Evolutionary conservation across 768 basidiomycete genomes (phyloP).

Genomic region (Leccinum subgranulosum): DNA sequence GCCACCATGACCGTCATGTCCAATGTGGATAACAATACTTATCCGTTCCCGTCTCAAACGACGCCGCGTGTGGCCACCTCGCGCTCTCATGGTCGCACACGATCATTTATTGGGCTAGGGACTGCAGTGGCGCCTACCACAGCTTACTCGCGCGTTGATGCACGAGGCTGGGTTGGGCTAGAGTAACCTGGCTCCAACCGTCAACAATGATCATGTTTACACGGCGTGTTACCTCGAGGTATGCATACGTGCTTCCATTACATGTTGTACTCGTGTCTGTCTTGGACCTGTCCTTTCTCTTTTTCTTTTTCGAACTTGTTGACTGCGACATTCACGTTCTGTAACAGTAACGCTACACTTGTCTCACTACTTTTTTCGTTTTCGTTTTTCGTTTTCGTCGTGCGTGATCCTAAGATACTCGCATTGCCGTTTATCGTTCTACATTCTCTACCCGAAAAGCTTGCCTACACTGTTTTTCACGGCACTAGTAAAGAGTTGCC

Average conservation of each 20-base stretch:
- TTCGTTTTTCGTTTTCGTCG: constrained; percentile 3
- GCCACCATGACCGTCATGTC: constrained; percentile 82
- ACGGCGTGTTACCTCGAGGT: constrained; percentile 8
- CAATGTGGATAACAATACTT: constrained; percentile 42
- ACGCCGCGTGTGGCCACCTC: constrained; percentile 73
- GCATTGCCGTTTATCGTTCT: constrained; percentile 12
- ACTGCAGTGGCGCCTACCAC: constrained; percentile 72
- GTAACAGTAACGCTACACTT: constrained; percentile 29
- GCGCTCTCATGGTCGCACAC: constrained; percentile 60
- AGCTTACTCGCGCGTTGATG: constrained; percentile 81
- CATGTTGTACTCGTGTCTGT: constrained; percentile 25
- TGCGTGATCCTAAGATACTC: constrained; percentile 6
- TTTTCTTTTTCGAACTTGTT: constrained; percentile 2
- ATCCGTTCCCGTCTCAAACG: constrained; percentile 54
- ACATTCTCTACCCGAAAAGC: constrained; percentile 54
- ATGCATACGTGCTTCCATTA: constrained; percentile 15
- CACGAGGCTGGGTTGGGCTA: constrained; percentile 71
- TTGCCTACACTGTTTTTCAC: constrained; percentile 79
- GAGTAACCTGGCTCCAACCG: constrained; percentile 28
- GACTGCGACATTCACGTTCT: constrained; percentile 23
- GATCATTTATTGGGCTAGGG: constrained; percentile 71
- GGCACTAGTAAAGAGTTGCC: constrained; percentile 77
- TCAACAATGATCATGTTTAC: constrained; percentile 6
- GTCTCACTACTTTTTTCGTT: neutral
- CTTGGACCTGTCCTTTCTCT: constrained; percentile 16